Base-by-base conservation (phyloP, 257 asterid species). In the Rauvolfia tetraphylla region DNA sequence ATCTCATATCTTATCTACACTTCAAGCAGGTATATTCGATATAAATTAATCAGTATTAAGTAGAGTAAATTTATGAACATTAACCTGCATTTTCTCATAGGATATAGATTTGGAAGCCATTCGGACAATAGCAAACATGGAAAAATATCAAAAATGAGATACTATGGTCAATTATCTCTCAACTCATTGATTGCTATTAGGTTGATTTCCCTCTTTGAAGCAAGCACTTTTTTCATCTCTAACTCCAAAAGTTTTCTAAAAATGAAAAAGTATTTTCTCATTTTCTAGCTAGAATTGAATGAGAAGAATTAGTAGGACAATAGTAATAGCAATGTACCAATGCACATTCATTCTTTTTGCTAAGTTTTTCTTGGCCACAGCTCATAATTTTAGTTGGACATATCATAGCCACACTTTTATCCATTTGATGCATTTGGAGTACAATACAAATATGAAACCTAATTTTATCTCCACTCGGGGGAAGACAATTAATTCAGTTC, bases 51-150 rank as follows among this genome's bases (percentile, higher is more conserved):
- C n/a, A n/a, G n/a, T n/a, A n/a, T n/a, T n/a, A n/a, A n/a, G n/a
- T 38, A 23, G 73, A 65, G 66, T n/a, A 51, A 39, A 41, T 67
- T 66, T 49, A 49, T 67, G 74, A 67, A 51, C 38, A 39, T 25
- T 39, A 48, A 76, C 68, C 46, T 33, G 66, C 66, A 48, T 51
- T 11, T 49, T 67, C 41, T 41, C 44, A 34, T 17, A 46, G 27
- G 17, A 44, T 38, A 58, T 41, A 12, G 41, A 38, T 58, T 58
- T 38, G 14, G 27, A 74, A 74, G 36, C 4, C 17, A 27, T 57
- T 46, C 27, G 20, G 36, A 36, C 31, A 34, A 25, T 58, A 71
- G 3, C 57, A 27, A 74, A 25, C 56, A 65, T 59, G 25, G 41
- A 34, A 17, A 56, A 31, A 41, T 5, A 25, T 18, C 72, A 18